Percentiles rank a stretch among this genome's conserved stretches.
Conservation (phyloP, 768 basidiomycete species). For the Mycena latifolia region DNA sequence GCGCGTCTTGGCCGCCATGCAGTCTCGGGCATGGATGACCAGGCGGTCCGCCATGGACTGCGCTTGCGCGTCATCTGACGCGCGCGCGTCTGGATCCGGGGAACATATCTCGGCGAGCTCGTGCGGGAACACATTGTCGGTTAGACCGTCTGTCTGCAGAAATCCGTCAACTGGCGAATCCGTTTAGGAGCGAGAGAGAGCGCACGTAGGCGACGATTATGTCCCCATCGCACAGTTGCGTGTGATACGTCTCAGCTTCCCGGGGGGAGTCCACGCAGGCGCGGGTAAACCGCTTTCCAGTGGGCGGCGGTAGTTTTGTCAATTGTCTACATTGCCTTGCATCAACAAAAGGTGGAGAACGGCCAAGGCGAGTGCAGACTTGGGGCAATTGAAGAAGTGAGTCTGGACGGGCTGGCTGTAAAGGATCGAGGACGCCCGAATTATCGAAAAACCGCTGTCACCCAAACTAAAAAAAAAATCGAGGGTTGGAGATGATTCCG, state of each 20-base stretch:
- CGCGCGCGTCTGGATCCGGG: constrained; percentile 47
- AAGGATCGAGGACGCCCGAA: constrained; percentile 59
- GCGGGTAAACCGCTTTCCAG: constrained; percentile 31
- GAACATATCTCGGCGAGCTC: constrained; percentile 36
- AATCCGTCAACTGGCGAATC: background rate
- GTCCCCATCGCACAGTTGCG: constrained; percentile 33
- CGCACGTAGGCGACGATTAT: constrained; percentile 34
- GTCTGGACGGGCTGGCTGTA: constrained; percentile 43
- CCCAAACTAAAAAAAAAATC: constrained; percentile 59
- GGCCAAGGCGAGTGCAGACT: constrained; percentile 22
- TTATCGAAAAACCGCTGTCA: constrained; percentile 65
- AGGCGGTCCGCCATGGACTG: constrained; percentile 66
- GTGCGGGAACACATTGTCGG: constrained; percentile 35
- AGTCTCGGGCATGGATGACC: constrained; percentile 61
- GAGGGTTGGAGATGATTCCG: too few species aligned
- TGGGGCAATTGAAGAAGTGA: constrained; percentile 37
- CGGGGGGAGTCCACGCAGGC: constrained; percentile 36
- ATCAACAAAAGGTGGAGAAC: constrained; percentile 20
- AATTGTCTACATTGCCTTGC: constrained; percentile 31
- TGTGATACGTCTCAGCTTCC: constrained; percentile 32
- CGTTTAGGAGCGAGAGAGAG: too few species aligned
- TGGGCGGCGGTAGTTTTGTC: constrained; percentile 39
- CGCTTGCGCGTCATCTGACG: constrained; percentile 48
- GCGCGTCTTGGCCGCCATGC: constrained; percentile 62
- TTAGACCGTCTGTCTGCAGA: constrained; percentile 34